Evolutionary conservation across 2,329 filamentous ascomycete species (phyloP).

Genomic region (Fusarium haematococcum): DNA sequence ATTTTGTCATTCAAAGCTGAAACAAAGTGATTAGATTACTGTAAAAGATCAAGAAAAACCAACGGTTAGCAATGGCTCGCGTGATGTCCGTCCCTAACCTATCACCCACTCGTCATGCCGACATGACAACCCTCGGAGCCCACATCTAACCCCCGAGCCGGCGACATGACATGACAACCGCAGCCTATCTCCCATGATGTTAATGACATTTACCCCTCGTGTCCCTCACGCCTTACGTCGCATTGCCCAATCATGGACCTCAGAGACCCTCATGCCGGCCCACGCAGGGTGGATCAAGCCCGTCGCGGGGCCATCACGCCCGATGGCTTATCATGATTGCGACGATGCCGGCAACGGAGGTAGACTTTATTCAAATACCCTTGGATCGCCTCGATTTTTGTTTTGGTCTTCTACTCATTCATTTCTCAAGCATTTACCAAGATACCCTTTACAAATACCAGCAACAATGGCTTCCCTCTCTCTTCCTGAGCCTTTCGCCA

Average conservation of each 20-base stretch:
- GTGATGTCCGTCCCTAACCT: background rate
- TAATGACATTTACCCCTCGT: slow-evolving; percentile 37
- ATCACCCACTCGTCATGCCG: background rate
- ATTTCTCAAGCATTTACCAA: background rate
- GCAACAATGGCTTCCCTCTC: slow-evolving; percentile 48
- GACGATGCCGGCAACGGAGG: slow-evolving; percentile 28
- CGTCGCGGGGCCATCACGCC: slow-evolving; percentile 15
- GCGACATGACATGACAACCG: background rate
- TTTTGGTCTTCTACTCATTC: background rate
- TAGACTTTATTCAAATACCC: background rate
- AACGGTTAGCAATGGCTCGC: background rate
- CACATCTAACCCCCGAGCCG: slow-evolving; percentile 31
- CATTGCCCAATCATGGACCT: slow-evolving; percentile 16
- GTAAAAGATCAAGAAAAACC: background rate
- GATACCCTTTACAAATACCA: slow-evolving; percentile 6
- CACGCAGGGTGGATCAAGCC: slow-evolving; percentile 27
- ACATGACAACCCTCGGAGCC: slow-evolving; percentile 5
- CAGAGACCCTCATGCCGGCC: slow-evolving; percentile 4
- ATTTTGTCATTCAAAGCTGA: background rate
- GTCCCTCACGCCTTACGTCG: slow-evolving; percentile 37
- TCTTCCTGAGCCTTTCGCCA: slow-evolving; percentile 72
- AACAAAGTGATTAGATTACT: background rate
- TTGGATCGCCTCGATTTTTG: background rate
- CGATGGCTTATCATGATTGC: slow-evolving; percentile 31
- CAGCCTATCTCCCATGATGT: slow-evolving; percentile 25